Percentiles rank a stretch among this genome's conserved stretches.
These are phyloP conservation scores for Sungouiozyma ichnusensis DNA, from an alignment of 805 yeast genomes.

Conservation along the genomic window DNA sequence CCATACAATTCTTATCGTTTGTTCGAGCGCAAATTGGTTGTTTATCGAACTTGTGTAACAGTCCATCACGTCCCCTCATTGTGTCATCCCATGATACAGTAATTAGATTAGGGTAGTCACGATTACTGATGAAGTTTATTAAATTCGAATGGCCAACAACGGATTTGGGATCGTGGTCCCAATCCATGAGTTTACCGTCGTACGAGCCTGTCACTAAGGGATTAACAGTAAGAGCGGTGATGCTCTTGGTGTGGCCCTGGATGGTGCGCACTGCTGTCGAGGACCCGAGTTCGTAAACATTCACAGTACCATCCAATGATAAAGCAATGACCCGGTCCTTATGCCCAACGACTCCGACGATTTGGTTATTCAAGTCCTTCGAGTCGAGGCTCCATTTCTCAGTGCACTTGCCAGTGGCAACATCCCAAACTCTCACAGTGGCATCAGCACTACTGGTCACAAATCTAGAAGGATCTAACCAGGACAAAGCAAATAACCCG, in stretches of 20 bases:
- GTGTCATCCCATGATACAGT: conserved; percentile 90
- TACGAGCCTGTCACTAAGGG: conserved; percentile 55
- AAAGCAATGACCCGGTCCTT: conserved; percentile 51
- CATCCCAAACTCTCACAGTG: conserved; percentile 56
- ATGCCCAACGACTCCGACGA: conserved; percentile 59
- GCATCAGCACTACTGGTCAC: conserved; percentile 82
- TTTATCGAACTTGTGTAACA: conserved; percentile 24
- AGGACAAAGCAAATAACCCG: conserved; percentile 69
- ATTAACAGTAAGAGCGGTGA: conserved; percentile 46
- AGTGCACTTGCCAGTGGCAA: conserved; percentile 33
- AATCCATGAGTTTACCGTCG: conserved; percentile 63
- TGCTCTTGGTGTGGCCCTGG: conserved; percentile 73
- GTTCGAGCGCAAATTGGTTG: conserved; percentile 44
- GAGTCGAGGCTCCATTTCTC: conserved; percentile 39
- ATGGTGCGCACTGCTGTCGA: conserved; percentile 30
- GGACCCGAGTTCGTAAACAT: conserved; percentile 40
- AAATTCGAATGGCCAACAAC: conserved; percentile 50
- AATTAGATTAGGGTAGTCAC: conserved; percentile 27
- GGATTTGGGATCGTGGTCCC: conserved; percentile 38
- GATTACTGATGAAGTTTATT: conserved; percentile 41
- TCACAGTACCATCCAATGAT: conserved; percentile 61
- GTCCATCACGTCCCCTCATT: conserved; percentile 32
- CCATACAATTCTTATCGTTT: conserved; percentile 22
- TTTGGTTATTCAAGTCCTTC: conserved; percentile 49
- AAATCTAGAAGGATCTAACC: conserved; percentile 47